Base-by-base conservation (phyloP, 805 yeast species). In the Saccharomycopsis sp. region DNA sequence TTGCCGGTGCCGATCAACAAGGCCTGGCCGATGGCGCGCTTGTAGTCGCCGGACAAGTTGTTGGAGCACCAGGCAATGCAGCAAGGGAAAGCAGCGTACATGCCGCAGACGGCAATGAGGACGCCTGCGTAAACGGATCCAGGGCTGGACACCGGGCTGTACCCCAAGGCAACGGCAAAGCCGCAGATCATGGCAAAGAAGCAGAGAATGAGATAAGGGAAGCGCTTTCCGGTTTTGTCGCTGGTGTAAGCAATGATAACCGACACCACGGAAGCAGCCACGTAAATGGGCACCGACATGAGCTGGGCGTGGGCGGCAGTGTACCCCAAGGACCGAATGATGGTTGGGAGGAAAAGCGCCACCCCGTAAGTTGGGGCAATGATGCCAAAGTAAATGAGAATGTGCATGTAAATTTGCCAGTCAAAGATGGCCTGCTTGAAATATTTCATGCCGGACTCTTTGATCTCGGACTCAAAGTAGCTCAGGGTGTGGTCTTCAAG, bases 301-400 rank as follows among this genome's bases (percentile, higher is more conserved):
- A 67, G 57, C 50, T 68, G 73, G 0, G 71, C 63, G n/a, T 50
- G 53, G 20, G 64, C 57, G 18, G 60, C 56, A 30, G 64, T 52
- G 49, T 65, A 67, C 1, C 73, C 73, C 53, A 68, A 54, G 36
- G 56, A 59, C 36, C 52, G 59, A 44, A 68, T 60, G 45, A 68
- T 63, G 2, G 71, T 60, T 5, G 74, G 73, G 13, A 68, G 49
- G 42, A 68, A 67, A 12, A 64, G 59, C 19, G 71, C 60, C 15
- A 67, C 45, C 7, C 62, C 64, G 43, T 63, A 63, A 7, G 59
- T 55, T 15, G 66, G 64, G 20, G 59, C 54, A 38, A 56, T 51
- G 15, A 57, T 25, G 7, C 32, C 60, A 50, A 52, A 53, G 46
- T 59, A 56, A 33, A 52, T 32, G 16, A 58, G 36, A 25, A 57